Evolutionary conservation across 129 eudicot species (phyloP).

Genomic region (Heracleum sosnowskyi): DNA sequence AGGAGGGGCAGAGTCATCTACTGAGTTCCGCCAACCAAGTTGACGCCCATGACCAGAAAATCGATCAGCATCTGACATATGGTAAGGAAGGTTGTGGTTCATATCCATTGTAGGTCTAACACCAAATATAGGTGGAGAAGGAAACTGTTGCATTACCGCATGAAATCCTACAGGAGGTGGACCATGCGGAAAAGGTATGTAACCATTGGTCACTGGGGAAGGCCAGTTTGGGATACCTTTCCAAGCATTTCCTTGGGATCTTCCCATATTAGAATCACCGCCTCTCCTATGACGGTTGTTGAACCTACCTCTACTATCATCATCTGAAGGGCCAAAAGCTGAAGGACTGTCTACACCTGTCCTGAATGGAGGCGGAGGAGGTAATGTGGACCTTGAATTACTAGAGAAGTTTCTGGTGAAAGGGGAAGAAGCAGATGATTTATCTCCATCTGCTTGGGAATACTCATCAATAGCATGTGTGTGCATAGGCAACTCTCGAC

Average conservation of each 20-base stretch:
- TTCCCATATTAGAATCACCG: conserved; percentile 56
- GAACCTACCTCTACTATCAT: conserved; percentile 56
- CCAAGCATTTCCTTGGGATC: conserved; percentile 68
- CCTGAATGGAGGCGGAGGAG: conserved; percentile 52
- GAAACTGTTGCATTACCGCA: conserved; percentile 75
- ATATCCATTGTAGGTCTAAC: conserved; percentile 75
- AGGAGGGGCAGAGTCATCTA: conserved; percentile 69
- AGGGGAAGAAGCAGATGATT: conserved; percentile 66
- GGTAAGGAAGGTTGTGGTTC: conserved; percentile 62
- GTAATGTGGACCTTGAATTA: conserved; percentile 40
- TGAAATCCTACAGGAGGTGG: conserved; percentile 82
- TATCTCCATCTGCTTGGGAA: conserved; percentile 56
- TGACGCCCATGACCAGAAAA: conserved; percentile 64
- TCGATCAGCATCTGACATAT: conserved; percentile 54
- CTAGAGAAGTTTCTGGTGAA: conserved; percentile 44
- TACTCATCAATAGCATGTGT: conserved; percentile 38
- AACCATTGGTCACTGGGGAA: conserved; percentile 70
- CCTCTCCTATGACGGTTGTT: conserved; percentile 62
- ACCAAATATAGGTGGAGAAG: conserved; percentile 63
- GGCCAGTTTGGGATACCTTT: conserved; percentile 82
- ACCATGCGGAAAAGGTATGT: conserved; percentile 79
- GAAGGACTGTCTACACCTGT: conserved; percentile 45
- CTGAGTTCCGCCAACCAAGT: conserved; percentile 62
- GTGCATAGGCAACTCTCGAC: conserved; percentile 43
- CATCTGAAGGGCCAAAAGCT: conserved; percentile 46